A percentile compares a stretch with the other conserved stretches of the same genome.
Evolutionary conservation across 108 stramenopile species (phyloP).

Genomic region (Nannochloropsis salina): DNA sequence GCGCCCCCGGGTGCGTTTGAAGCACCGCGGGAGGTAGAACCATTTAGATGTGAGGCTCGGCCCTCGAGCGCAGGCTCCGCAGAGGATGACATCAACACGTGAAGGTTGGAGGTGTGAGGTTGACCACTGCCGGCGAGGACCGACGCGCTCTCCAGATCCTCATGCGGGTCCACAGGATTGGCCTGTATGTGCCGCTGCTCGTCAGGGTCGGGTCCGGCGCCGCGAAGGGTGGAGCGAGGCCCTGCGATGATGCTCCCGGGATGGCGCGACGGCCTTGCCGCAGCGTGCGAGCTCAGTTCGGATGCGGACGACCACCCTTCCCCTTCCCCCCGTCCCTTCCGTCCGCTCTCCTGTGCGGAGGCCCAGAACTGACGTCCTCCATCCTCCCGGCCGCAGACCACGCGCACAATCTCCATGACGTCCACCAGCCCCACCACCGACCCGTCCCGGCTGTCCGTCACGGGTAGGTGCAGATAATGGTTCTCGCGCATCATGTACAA

Average conservation of each 20-base stretch:
- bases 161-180: background rate
- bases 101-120: background rate
- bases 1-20: background rate
- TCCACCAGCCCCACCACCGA: slow-evolving; percentile 81
- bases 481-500: slow-evolving; percentile 84
- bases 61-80: background rate
- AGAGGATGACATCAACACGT: background rate
- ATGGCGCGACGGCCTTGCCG: background rate
- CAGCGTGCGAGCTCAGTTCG: background rate
- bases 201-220: background rate
- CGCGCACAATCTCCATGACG: slow-evolving; percentile 86
- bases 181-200: slow-evolving; percentile 19
- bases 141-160: slow-evolving; percentile 2
- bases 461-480: slow-evolving; percentile 83
- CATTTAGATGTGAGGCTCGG: background rate
- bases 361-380: background rate
- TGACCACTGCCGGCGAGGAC: background rate
- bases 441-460: slow-evolving; percentile 66
- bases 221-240: background rate
- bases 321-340: background rate
- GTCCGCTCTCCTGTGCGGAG: background rate
- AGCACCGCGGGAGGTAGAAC: background rate
- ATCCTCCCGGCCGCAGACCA: slow-evolving; percentile 32
- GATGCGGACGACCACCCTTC: background rate
- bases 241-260: background rate